A percentile compares a stretch with the other conserved stretches of the same genome.
Evolutionary conservation across 1,284 basidiomycete genomes (phyloP).

Genomic region (Inonotus obliquus): DNA sequence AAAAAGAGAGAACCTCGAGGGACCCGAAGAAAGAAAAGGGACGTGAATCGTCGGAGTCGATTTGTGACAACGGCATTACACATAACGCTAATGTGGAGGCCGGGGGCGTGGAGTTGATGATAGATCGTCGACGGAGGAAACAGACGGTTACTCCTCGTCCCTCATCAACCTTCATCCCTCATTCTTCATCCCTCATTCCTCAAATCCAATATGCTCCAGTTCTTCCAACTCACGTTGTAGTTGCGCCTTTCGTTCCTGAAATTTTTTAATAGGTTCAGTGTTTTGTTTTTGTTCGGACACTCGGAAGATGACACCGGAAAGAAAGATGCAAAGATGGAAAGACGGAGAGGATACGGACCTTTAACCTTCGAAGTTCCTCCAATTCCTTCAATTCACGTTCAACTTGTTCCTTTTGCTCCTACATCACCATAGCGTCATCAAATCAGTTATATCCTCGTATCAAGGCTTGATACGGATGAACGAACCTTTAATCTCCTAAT

Average conservation of each 20-base stretch:
- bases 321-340: too few species aligned
- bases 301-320: not conserved
- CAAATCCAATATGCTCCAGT: conserved; percentile 9
- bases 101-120: too few species aligned
- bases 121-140: too few species aligned
- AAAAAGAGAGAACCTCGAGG: too few species aligned
- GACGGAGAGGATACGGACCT: not conserved
- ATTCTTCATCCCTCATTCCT: not conserved
- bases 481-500: conserved; percentile 10
- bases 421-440: too few species aligned
- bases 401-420: conserved; percentile 38
- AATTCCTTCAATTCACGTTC: conserved; percentile 55
- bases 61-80: too few species aligned
- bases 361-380: conserved; percentile 34
- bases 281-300: not conserved
- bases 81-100: too few species aligned
- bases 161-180: too few species aligned
- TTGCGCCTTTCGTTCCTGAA: conserved; percentile 8
- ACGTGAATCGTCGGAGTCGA: too few species aligned
- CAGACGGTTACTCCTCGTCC: too few species aligned
- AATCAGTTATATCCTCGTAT: too few species aligned
- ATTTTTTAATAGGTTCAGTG: not conserved
- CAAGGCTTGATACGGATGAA: not conserved
- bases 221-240: conserved; percentile 12
- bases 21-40: too few species aligned